phyloP scores from a whole-genome alignment of 305 asterid species.

The Fraxinus platypoda region DNA sequence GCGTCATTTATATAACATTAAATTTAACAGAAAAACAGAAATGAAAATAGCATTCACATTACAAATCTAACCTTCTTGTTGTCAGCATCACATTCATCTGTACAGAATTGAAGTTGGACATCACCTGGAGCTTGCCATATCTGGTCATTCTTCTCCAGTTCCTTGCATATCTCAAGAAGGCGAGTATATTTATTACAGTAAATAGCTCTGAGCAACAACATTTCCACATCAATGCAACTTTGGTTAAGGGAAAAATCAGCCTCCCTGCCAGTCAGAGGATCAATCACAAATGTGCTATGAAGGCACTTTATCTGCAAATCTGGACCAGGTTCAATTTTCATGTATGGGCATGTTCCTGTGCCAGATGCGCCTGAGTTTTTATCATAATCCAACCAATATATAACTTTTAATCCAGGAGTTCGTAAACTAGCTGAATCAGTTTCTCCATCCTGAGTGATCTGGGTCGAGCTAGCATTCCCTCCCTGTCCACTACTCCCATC shows the following conservation, averaged over 20 bases:
- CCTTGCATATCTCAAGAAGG: slow-evolving; percentile 82
- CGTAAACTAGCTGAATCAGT: slow-evolving; percentile 68
- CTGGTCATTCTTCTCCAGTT: slow-evolving; percentile 70
- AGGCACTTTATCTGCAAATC: slow-evolving; percentile 87
- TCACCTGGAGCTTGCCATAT: slow-evolving; percentile 76
- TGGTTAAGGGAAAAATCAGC: slow-evolving; percentile 77
- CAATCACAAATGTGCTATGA: slow-evolving; percentile 89
- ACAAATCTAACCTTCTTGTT: slow-evolving; percentile 51
- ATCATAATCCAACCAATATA: slow-evolving; percentile 93
- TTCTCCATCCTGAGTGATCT: slow-evolving; percentile 76
- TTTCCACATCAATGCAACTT: slow-evolving; percentile 86
- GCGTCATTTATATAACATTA: neutral
- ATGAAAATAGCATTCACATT: slow-evolving; percentile 1
- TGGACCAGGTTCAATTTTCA: slow-evolving; percentile 88
- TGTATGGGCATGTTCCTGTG: slow-evolving; percentile 60
- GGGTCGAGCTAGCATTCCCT: slow-evolving; percentile 45
- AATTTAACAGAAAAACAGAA: slow-evolving; percentile 18
- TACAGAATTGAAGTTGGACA: slow-evolving; percentile 61
- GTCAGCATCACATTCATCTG: slow-evolving; percentile 46
- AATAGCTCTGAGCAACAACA: slow-evolving; percentile 83
- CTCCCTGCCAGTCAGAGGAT: slow-evolving; percentile 80
- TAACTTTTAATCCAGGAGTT: slow-evolving; percentile 91
- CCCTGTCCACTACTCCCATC: slow-evolving; percentile 82
- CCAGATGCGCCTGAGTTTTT: slow-evolving; percentile 63
- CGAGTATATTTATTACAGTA: slow-evolving; percentile 87